Percentiles rank a stretch among this genome's conserved stretches.
phyloP scores from a whole-genome alignment of 441 rosid species.

The Gossypium davidsonii region DNA sequence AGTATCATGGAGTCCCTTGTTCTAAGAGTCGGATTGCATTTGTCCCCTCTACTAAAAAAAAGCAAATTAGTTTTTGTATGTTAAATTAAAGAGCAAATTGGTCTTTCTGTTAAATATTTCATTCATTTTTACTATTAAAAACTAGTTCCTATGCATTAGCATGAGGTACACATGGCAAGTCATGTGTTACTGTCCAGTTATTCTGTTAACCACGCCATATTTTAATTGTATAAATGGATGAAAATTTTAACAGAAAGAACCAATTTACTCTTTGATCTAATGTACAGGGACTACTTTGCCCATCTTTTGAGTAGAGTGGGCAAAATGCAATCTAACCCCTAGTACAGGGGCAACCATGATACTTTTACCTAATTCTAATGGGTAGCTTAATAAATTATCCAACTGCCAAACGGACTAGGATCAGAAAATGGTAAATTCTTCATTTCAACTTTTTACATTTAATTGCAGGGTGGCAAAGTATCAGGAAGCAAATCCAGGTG shows the following conservation, averaged over 20 bases:
- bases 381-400: not conserved
- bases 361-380: not conserved
- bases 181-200: no score
- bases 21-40: not conserved
- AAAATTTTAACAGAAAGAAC: not conserved
- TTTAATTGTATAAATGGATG: not conserved
- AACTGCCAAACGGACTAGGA: not conserved
- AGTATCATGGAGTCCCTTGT: not conserved
- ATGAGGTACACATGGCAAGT: no score
- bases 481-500: slow-evolving; percentile 95
- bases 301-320: not conserved
- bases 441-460: slow-evolving; percentile 1
- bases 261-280: not conserved
- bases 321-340: not conserved
- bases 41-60: no score
- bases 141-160: not conserved
- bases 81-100: not conserved
- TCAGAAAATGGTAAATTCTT: not conserved
- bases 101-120: not conserved
- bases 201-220: no score
- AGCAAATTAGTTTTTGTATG: not conserved
- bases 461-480: slow-evolving; percentile 81
- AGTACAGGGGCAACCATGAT: not conserved
- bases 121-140: not conserved
- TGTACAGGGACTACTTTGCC: not conserved